Conservation (phyloP, 2,329 filamentous ascomycete species). For the Xylariaceae sp. region DNA sequence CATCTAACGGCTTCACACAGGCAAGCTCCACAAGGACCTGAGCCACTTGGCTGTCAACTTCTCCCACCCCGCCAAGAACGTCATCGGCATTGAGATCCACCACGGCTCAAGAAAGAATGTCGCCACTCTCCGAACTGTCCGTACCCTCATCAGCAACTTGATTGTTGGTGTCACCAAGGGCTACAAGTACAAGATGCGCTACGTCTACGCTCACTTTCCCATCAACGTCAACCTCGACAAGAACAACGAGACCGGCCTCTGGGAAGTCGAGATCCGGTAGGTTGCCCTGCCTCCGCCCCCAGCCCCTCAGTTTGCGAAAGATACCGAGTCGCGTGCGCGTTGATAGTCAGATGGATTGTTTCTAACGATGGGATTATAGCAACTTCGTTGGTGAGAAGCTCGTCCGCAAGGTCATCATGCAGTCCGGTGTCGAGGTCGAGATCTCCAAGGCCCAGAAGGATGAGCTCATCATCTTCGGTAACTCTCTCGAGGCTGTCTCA, state of each 20-base stretch:
- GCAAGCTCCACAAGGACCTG: slow-evolving; percentile 96
- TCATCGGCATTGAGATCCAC: slow-evolving; percentile 97
- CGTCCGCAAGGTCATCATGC: slow-evolving; percentile 86
- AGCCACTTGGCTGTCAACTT: slow-evolving; percentile 96
- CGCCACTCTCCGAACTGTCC: slow-evolving; percentile 95
- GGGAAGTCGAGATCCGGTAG: slow-evolving; percentile 95
- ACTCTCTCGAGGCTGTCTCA: slow-evolving; percentile 95
- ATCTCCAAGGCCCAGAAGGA: slow-evolving; percentile 93
- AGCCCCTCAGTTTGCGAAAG: background rate
- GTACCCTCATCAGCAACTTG: slow-evolving; percentile 97
- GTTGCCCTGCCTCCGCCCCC: slow-evolving; percentile 32
- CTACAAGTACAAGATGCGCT: slow-evolving; percentile 99
- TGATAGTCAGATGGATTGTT: slow-evolving; percentile 11
- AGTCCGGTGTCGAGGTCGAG: slow-evolving; percentile 83
- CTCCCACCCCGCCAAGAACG: slow-evolving; percentile 74
- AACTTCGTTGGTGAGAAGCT: slow-evolving; percentile 99
- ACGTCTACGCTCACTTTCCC: slow-evolving; percentile 99
- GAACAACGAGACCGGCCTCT: slow-evolving; percentile 82
- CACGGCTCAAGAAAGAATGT: slow-evolving; percentile 97
- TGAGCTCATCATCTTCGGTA: slow-evolving; percentile 87
- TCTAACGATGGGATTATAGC: slow-evolving; percentile 43
- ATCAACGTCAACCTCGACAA: slow-evolving; percentile 99
- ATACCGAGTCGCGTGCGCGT: slow-evolving; percentile 14
- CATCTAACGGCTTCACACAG: slow-evolving; percentile 42
- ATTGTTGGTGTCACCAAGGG: slow-evolving; percentile 98